Evolutionary conservation across 345 rosid genomes (phyloP), one percentile per base, ranked within the genome.

Genomic region (Bruguiera sexangula): DNA sequence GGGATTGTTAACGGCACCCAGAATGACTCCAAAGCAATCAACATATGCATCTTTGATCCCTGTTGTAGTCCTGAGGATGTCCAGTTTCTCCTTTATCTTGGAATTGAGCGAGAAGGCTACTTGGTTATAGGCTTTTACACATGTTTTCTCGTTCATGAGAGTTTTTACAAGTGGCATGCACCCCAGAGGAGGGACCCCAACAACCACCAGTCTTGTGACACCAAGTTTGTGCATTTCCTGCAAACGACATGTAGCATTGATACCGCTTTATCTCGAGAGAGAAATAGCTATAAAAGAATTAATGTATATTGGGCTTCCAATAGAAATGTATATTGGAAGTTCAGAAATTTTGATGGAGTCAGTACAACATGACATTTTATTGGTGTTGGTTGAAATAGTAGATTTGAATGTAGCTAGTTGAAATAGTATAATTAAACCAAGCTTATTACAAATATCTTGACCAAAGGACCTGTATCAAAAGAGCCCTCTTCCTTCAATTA

Each of bases 111-210:
- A 75, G 69, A 62, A 78, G 18, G 89, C 78, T 0, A 75, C 76
- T 7, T 79, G 72, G 81, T 93, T 93, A 32, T 78, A 76, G 50
- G 80, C 72, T 56, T 81, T 85, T 7, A 83, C 82, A n/a, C 98
- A 91, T 5, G 72, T 77, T 8, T 70, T 67, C 71, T 82, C 73
- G 72, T 69, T 80, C 78, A 10, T 70, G 26, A 90, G 67, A 15
- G 92, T 87, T 82, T 77, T 89, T 1, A 89, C 86, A 8, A 91
- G 61, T 26, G 97, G 98, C 89, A 93, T 80, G 75, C 98, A 93
- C 8, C 98, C 98, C 68, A 93, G 39, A 2, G 97, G 97, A 36
- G 96, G 97, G 30, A 93, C 84, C 65, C 98, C 98, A 8, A 93
- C 96, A 13, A 89, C 79, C 27, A 82, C 89, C 74, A 91, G 24